Conservation (phyloP, 1,284 basidiomycete species). For the Ceratobasidium sp. region DNA sequence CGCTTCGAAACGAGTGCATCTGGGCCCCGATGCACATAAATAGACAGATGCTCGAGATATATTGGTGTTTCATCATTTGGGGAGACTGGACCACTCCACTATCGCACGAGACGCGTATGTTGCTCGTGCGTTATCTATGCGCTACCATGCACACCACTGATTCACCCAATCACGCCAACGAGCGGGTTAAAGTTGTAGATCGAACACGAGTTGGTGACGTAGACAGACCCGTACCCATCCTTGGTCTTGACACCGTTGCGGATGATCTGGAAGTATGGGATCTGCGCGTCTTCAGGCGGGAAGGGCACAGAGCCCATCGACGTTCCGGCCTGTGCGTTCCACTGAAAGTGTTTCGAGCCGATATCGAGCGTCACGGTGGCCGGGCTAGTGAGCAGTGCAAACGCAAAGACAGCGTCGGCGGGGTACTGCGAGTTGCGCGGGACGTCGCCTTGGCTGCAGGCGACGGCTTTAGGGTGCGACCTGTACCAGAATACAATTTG, state of each 20-base stretch:
- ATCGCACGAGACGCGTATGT: neutral
- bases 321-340: slow-evolving; percentile 53
- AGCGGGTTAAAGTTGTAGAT: slow-evolving; percentile 44
- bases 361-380: slow-evolving; percentile 54
- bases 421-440: slow-evolving; percentile 55
- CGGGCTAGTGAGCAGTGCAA: slow-evolving; percentile 53
- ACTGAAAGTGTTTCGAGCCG: slow-evolving; percentile 52
- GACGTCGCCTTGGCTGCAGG: slow-evolving; percentile 52
- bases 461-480: slow-evolving; percentile 52
- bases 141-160: neutral
- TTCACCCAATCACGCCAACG: slow-evolving; percentile 37
- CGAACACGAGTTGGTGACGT: slow-evolving; percentile 48
- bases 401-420: slow-evolving; percentile 54
- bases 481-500: slow-evolving; percentile 57
- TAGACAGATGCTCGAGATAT: neutral
- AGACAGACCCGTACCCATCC: slow-evolving; percentile 53
- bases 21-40: neutral
- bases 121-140: neutral
- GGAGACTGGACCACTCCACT: too few species aligned
- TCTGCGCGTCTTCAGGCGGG: slow-evolving; percentile 54
- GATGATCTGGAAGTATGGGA: slow-evolving; percentile 54
- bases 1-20: slow-evolving; percentile 11
- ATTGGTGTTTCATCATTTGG: neutral
- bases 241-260: slow-evolving; percentile 51
- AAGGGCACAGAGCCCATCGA: slow-evolving; percentile 55